Percentiles rank a stretch among this genome's conserved stretches.
These are phyloP conservation scores for Ceratobasidium sp. DNA, from an alignment of 1,284 basidiomycete species.

Conservation along the genomic window DNA sequence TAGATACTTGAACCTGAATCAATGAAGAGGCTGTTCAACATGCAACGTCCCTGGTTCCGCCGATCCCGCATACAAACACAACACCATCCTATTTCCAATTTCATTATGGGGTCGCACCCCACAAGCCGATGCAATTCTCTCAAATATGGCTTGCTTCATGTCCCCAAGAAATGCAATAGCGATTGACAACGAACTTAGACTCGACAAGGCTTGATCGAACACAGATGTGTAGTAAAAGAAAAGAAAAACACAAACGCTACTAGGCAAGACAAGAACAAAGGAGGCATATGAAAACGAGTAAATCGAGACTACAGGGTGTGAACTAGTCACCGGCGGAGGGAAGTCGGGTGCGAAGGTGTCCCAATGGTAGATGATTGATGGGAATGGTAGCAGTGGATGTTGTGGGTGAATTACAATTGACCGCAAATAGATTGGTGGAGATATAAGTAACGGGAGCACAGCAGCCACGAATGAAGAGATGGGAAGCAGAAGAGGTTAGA, in stretches of 20 bases:
- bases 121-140: conserved; percentile 25
- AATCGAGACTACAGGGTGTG: conserved; percentile 40
- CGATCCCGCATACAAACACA: conserved; percentile 5
- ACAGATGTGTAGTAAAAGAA: conserved; percentile 26
- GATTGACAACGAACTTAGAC: conserved; percentile 42
- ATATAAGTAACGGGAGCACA: conserved; percentile 44
- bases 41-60: conserved; percentile 3
- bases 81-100: conserved; percentile 34
- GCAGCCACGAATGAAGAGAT: conserved; percentile 32
- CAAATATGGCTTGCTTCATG: background rate
- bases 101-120: conserved; percentile 31
- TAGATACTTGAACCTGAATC: conserved; percentile 5
- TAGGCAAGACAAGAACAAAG: conserved; percentile 34
- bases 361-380: conserved; percentile 27
- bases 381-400: background rate
- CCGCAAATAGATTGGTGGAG: conserved; percentile 44
- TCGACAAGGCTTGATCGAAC: conserved; percentile 41
- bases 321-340: background rate
- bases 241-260: conserved; percentile 31
- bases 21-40: conserved; percentile 33
- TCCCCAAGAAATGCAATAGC: conserved; percentile 40
- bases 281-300: conserved; percentile 17
- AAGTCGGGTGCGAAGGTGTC: background rate
- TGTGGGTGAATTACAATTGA: conserved; percentile 42
- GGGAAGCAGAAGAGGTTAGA: conserved; percentile 58